Evolutionary conservation across 306 rosid genomes (phyloP).

Genomic region (Pyrus pyrifolia): DNA sequence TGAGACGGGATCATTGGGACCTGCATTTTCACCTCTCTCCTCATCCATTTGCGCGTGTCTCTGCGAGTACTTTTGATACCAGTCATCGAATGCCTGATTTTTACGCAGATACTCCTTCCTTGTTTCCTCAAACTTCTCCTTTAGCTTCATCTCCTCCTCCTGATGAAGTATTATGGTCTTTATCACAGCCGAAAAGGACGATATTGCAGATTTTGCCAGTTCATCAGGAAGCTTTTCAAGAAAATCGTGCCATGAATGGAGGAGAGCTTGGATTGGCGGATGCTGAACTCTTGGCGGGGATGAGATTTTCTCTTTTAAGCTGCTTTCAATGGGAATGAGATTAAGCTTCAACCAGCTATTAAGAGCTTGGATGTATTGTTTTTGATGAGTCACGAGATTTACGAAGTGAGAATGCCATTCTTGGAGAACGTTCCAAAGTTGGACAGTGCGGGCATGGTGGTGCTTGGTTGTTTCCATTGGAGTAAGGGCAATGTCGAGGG

Average conservation of each 20-base stretch:
- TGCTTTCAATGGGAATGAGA: constrained; percentile 80
- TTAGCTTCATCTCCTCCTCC: constrained; percentile 82
- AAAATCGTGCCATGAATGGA: constrained; percentile 58
- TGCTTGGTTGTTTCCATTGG: constrained; percentile 65
- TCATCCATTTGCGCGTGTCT: constrained; percentile 42
- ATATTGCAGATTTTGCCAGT: constrained; percentile 62
- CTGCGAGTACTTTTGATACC: constrained; percentile 60
- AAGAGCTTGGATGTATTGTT: constrained; percentile 67
- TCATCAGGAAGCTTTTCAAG: constrained; percentile 88
- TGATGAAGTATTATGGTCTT: constrained; percentile 59
- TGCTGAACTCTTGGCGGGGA: constrained; percentile 52
- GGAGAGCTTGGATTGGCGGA: constrained; percentile 73
- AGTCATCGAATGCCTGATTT: constrained; percentile 58
- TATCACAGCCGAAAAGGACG: constrained; percentile 70
- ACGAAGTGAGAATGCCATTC: constrained; percentile 63
- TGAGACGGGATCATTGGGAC: constrained; percentile 40
- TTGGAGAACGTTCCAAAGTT: constrained; percentile 47
- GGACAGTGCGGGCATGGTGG: constrained; percentile 61
- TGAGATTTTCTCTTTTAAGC: constrained; percentile 70
- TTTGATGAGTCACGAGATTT: constrained; percentile 69
- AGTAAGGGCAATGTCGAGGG: constrained; percentile 49
- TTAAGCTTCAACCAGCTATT: constrained; percentile 66
- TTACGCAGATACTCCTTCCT: constrained; percentile 52
- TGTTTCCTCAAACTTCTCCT: constrained; percentile 67
- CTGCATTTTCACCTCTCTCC: constrained; percentile 58